Conservation (phyloP, 768 basidiomycete genomes). For the Suillus occidentalis region DNA sequence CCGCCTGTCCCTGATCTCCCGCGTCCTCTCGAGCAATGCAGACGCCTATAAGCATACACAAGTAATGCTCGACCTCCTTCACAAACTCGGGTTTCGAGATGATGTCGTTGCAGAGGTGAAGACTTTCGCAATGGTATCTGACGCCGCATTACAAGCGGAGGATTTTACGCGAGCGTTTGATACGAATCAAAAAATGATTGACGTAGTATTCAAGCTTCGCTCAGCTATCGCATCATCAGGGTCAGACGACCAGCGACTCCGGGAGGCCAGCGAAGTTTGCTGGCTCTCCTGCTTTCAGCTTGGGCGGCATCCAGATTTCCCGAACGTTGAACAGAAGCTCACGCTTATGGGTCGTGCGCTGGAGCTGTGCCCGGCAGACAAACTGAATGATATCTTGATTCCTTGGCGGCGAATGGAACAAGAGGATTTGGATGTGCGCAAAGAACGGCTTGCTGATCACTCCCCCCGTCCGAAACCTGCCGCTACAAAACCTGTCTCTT, state of each 20-base stretch:
- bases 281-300: slow-evolving; percentile 92
- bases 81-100: slow-evolving; percentile 79
- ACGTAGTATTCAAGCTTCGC: slow-evolving; percentile 53
- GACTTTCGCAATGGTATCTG: slow-evolving; percentile 86
- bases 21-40: slow-evolving; percentile 78
- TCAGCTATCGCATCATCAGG: slow-evolving; percentile 24
- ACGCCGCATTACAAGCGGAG: slow-evolving; percentile 79
- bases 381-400: slow-evolving; percentile 72
- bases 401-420: slow-evolving; percentile 77
- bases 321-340: slow-evolving; percentile 65
- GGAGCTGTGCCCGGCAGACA: slow-evolving; percentile 82
- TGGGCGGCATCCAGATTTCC: slow-evolving; percentile 77
- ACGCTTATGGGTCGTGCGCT: slow-evolving; percentile 76
- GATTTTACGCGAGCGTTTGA: slow-evolving; percentile 78
- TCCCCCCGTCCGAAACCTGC: slow-evolving; percentile 19
- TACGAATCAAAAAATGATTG: slow-evolving; percentile 70
- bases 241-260: slow-evolving; percentile 40
- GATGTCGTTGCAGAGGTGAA: slow-evolving; percentile 80
- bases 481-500: slow-evolving; percentile 42
- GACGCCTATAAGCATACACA: slow-evolving; percentile 92
- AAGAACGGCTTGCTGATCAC: slow-evolving; percentile 38
- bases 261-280: slow-evolving; percentile 75
- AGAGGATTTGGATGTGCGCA: slow-evolving; percentile 55
- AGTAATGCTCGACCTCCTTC: slow-evolving; percentile 85
- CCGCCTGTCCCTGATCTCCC: slow-evolving; percentile 82